phyloP scores from a whole-genome alignment of 805 yeast genomes.

The Myxozyma sirexii region DNA sequence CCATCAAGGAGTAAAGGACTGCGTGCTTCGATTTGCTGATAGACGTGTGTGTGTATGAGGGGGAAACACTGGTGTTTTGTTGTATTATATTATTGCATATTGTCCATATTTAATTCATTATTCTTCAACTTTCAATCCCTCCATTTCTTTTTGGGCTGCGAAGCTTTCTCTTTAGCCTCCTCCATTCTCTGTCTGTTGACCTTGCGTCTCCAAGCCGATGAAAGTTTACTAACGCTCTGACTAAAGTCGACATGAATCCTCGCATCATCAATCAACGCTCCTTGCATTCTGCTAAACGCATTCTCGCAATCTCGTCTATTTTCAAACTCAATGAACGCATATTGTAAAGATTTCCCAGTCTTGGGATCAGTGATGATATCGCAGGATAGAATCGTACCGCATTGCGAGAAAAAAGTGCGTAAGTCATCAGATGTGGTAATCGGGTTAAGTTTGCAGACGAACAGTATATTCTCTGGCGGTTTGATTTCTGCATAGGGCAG shows the following conservation, averaged over 20 bases:
- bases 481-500: constrained; percentile 58
- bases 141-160: constrained; percentile 11
- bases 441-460: constrained; percentile 66
- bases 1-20: constrained; percentile 59
- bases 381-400: constrained; percentile 57
- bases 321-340: constrained; percentile 65
- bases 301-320: constrained; percentile 54
- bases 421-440: constrained; percentile 62
- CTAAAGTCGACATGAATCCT: constrained; percentile 69
- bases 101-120: background rate
- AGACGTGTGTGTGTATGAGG: background rate
- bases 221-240: constrained; percentile 53
- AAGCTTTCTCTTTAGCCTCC: constrained; percentile 11
- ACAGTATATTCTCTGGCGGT: constrained; percentile 64
- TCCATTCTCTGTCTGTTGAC: constrained; percentile 21
- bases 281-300: constrained; percentile 66
- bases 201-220: constrained; percentile 20
- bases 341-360: constrained; percentile 56
- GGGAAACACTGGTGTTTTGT: too few relatives aligned
- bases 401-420: constrained; percentile 58
- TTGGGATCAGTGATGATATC: constrained; percentile 55
- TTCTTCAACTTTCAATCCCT: constrained; percentile 12
- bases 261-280: constrained; percentile 63
- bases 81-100: background rate
- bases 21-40: background rate